Conservation (phyloP, 1,284 basidiomycete species). For the Ceratobasidium sp. region DNA sequence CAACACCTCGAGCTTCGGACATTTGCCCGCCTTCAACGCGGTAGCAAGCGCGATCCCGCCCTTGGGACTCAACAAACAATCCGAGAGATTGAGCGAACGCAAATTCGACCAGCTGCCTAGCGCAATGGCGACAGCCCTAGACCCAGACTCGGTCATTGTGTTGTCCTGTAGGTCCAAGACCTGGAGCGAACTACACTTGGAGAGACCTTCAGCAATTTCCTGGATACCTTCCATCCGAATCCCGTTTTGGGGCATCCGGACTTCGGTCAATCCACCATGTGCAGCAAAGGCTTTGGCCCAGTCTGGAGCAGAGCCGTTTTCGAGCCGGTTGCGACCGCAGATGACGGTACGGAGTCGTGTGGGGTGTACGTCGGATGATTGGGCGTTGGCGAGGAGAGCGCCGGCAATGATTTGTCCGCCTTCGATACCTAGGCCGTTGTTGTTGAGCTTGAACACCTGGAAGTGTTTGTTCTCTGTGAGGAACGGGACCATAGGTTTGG, state of each 20-base stretch:
- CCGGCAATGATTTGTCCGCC: conserved; percentile 88
- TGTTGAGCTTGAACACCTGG: conserved; percentile 89
- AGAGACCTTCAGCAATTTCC: conserved; percentile 79
- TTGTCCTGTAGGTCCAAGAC: conserved; percentile 96
- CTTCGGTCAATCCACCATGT: conserved; percentile 82
- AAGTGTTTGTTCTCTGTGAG: conserved; percentile 80
- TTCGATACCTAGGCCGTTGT: conserved; percentile 93
- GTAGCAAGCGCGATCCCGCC: conserved; percentile 69
- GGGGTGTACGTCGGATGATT: conserved; percentile 65
- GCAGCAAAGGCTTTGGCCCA: conserved; percentile 92
- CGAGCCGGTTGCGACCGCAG: conserved; percentile 93
- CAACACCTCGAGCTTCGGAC: conserved; percentile 74
- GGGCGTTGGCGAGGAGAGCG: conserved; percentile 82
- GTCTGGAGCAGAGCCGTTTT: conserved; percentile 83
- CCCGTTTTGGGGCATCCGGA: conserved; percentile 96
- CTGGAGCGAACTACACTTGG: conserved; percentile 71
- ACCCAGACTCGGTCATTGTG: conserved; percentile 82
- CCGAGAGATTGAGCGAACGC: conserved; percentile 84
- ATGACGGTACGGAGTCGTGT: conserved; percentile 83
- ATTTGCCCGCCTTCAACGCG: conserved; percentile 66
- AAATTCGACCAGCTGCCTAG: conserved; percentile 77
- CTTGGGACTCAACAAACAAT: conserved; percentile 81
- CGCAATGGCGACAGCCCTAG: conserved; percentile 75
- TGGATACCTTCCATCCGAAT: conserved; percentile 94
- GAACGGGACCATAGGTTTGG: conserved; percentile 93